These are phyloP conservation scores for Stellera chamaejasme DNA, from an alignment of 345 rosid genomes.

Conservation along the genomic window DNA sequence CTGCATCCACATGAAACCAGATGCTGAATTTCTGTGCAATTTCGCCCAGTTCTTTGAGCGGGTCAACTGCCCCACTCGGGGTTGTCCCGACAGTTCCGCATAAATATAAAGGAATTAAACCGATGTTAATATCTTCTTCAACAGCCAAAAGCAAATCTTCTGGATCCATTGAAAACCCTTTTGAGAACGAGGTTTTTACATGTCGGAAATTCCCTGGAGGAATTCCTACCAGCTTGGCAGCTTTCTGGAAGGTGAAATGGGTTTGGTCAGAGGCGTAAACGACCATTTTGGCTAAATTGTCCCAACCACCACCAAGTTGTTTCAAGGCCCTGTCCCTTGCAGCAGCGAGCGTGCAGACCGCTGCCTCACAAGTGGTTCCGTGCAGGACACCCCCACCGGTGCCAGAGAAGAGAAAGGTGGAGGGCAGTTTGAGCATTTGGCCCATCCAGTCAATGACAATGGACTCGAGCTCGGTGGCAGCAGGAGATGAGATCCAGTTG, in stretches of 20 bases:
- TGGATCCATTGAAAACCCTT: conserved; percentile 17
- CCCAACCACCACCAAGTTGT: neutral
- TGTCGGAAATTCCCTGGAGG: conserved; percentile 13
- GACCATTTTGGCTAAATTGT: conserved; percentile 18
- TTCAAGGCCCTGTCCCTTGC: conserved; percentile 11
- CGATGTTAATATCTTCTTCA: conserved; percentile 13
- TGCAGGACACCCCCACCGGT: conserved; percentile 19
- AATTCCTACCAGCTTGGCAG: conserved; percentile 14
- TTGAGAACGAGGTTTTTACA: conserved; percentile 15
- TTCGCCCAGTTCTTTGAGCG: conserved; percentile 12
- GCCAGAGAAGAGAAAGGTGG: conserved; percentile 5
- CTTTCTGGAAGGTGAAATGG: conserved; percentile 14
- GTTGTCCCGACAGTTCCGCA: conserved; percentile 27
- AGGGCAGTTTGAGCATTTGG: conserved; percentile 16
- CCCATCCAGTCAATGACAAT: conserved; percentile 24
- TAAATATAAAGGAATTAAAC: conserved; percentile 19
- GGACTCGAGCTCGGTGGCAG: conserved; percentile 25
- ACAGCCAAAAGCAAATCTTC: conserved; percentile 1
- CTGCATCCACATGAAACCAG: conserved; percentile 34
- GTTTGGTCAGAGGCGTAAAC: conserved; percentile 16
- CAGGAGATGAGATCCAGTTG: conserved; percentile 23
- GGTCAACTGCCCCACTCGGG: conserved; percentile 19
- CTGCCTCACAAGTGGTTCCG: conserved; percentile 15
- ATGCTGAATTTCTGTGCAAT: conserved; percentile 14
- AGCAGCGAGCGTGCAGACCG: conserved; percentile 11